Conservation (phyloP, 108 stramenopile genomes). For the Fragilaria radians region DNA sequence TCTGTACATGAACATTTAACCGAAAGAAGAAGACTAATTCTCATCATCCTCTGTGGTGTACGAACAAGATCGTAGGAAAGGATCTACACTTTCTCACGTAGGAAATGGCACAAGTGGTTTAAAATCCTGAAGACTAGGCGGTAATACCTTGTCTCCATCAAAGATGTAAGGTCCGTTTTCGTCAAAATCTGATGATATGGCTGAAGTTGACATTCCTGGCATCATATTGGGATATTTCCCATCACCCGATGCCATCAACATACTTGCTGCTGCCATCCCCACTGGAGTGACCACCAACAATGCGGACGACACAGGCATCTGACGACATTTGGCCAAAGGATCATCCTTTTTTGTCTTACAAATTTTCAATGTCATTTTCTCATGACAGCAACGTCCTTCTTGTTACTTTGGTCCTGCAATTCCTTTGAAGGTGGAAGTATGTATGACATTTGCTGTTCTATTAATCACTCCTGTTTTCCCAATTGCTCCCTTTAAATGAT, state of each 20-base stretch:
- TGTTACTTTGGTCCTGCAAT: conserved; percentile 76
- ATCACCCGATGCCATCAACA: conserved; percentile 66
- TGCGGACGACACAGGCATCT: conserved; percentile 46
- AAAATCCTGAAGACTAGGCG: too few relatives aligned
- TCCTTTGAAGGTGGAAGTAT: conserved; percentile 75
- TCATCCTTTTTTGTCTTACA: conserved; percentile 97
- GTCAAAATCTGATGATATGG: conserved; percentile 3
- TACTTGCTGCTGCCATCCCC: conserved; percentile 64
- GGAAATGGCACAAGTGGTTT: too few relatives aligned
- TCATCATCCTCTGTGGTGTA: too few relatives aligned
- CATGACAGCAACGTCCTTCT: conserved; percentile 88
- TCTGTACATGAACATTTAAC: too few relatives aligned
- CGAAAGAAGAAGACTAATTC: too few relatives aligned
- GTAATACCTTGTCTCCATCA: too few relatives aligned
- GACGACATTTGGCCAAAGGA: conserved; percentile 90
- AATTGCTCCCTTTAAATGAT: too few relatives aligned
- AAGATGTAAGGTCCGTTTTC: neutral
- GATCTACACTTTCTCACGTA: too few relatives aligned
- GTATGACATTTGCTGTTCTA: conserved; percentile 46
- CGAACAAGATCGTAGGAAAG: too few relatives aligned
- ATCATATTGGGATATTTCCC: conserved; percentile 39
- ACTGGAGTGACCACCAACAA: conserved; percentile 49
- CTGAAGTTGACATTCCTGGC: conserved; percentile 20
- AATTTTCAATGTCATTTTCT: conserved; percentile 96
- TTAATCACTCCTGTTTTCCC: conserved; percentile 78